These are phyloP conservation scores for Acidiella bohemica DNA, from an alignment of 495 filamentous ascomycete genomes.

Conservation along the genomic window DNA sequence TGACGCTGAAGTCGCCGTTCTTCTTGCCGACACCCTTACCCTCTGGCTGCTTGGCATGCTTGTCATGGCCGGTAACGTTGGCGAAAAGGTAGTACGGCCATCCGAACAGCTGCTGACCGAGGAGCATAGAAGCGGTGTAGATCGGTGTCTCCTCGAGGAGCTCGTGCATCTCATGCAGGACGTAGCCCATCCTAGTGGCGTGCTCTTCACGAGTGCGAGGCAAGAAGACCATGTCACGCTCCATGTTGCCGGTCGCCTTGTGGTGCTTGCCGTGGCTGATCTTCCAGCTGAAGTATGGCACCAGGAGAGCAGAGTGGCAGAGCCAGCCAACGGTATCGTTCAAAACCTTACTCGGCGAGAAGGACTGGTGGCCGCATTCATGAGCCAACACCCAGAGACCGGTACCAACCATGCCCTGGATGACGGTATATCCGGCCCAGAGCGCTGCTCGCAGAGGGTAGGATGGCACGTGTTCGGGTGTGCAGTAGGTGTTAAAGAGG, in stretches of 20 bases:
- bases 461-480: conserved; percentile 39
- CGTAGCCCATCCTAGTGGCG: conserved; percentile 51
- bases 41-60: conserved; percentile 65
- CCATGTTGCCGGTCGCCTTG: conserved; percentile 87
- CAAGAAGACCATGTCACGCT: conserved; percentile 95
- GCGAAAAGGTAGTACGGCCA: conserved; percentile 76
- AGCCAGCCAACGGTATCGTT: conserved; percentile 59
- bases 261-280: conserved; percentile 63
- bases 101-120: conserved; percentile 77
- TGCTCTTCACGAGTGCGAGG: conserved; percentile 71
- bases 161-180: conserved; percentile 69
- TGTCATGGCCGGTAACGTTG: conserved; percentile 92
- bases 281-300: conserved; percentile 67
- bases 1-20: conserved; percentile 66
- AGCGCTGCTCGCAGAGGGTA: conserved; percentile 34
- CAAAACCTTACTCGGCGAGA: conserved; percentile 45
- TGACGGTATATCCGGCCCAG: conserved; percentile 58
- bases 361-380: conserved; percentile 72
- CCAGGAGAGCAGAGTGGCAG: conserved; percentile 49
- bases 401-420: conserved; percentile 66
- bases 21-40: conserved; percentile 62
- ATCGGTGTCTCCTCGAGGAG: conserved; percentile 91
- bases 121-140: conserved; percentile 52
- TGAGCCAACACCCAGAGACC: conserved; percentile 77
- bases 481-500: conserved; percentile 51